Base-by-base conservation (phyloP, 2,329 filamentous ascomycete genomes). In the Aspergillus sp. region DNA sequence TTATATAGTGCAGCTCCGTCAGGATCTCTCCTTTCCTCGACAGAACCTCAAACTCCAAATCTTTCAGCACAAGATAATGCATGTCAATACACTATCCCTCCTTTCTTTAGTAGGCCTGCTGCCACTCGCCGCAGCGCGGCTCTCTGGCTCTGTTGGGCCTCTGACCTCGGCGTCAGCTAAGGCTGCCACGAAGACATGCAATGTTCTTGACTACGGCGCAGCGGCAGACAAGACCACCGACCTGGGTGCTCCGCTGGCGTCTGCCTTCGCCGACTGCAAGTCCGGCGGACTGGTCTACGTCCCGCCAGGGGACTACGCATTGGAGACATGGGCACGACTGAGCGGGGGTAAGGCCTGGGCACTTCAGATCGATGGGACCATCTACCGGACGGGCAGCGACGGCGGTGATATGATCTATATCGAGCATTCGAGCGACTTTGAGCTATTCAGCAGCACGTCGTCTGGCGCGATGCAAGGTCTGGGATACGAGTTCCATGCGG, bases 341-440 rank as follows among this genome's bases (percentile, higher is more conserved):
- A 73, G 63, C 19, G 73, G 73, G 13, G 79, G 79, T 14, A 72
- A 67, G 11, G 75, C 69, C 9, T 79, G 75, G 70, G 79, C 78
- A 2, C 64, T 82, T 14, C 78, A 81, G 57, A 68, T 82, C 36
- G 80, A 82, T 60, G 80, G 80, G 17, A 73, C 71, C 24, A 79
- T 83, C 53, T 78, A 78, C 60, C 74, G 80, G 1, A 78, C 73
- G n/a, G 77, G 79, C 6, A 76, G 72, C 5, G 74, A 62, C 5
- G 74, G 64, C 6, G 79, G 79, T 2, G 81, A 82, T 55, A 82
- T 82, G 79, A 74, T 82, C 56, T 72, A 76, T 54, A 72, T 82
- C 49, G 69, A 78, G 55, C 74, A 79, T 54, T 70, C 72, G 8
- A 71, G 66, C 49, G 78, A 82, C 59, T 80, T 82, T 48, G 80